Conservation (phyloP, 345 rosid species). For the Capsella bursapastoris region DNA sequence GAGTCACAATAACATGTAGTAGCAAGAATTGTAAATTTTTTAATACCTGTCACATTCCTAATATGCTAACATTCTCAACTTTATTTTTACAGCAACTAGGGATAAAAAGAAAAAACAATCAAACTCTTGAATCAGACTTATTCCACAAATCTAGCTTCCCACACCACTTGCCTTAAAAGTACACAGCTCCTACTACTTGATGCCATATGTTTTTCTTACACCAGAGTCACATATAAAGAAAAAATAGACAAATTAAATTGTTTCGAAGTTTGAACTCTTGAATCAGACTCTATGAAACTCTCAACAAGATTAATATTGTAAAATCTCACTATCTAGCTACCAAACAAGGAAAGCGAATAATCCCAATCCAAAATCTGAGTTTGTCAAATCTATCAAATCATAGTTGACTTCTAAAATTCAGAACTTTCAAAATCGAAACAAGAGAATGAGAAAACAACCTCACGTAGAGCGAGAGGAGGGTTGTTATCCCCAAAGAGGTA, state of each 20-base stretch:
- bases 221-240: background rate
- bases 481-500: constrained; percentile 62
- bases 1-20: constrained; percentile 1
- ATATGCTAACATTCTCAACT: background rate
- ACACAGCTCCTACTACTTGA: background rate
- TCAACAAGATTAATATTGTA: background rate
- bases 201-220: background rate
- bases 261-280: background rate
- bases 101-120: background rate
- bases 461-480: constrained; percentile 54
- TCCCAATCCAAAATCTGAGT: constrained; percentile 9
- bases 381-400: background rate
- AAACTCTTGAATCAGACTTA: background rate
- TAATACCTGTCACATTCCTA: background rate
- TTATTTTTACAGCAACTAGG: constrained; percentile 1
- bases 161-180: constrained; percentile 3
- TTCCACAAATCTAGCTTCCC: constrained; percentile 1
- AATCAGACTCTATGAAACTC: constrained; percentile 1
- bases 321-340: background rate
- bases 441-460: constrained; percentile 39
- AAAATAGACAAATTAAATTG: background rate
- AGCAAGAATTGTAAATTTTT: background rate
- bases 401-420: background rate
- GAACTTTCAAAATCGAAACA: background rate
- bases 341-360: background rate